Evolutionary conservation across 345 rosid genomes (phyloP).

Genomic region (Orychophragmus violaceus): DNA sequence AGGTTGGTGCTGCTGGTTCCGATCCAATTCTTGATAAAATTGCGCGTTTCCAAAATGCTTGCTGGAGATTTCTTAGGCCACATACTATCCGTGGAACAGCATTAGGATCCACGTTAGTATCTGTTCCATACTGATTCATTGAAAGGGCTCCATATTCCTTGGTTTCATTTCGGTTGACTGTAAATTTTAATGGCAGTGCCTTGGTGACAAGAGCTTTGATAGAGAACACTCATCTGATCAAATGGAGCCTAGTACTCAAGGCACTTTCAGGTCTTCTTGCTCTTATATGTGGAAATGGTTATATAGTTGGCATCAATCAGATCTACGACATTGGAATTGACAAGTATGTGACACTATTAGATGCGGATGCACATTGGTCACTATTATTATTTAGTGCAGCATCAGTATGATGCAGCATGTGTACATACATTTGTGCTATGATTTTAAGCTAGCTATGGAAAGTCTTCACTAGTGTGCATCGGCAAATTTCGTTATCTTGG

Average conservation of each 20-base stretch:
- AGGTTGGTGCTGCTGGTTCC: conserved; percentile 77
- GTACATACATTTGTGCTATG: not conserved
- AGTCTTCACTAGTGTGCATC: not conserved
- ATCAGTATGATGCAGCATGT: not conserved
- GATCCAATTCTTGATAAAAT: conserved; percentile 57
- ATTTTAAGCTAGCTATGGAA: not conserved
- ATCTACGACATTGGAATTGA: conserved; percentile 94
- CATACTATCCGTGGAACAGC: conserved; percentile 95
- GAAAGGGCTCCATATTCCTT: not conserved
- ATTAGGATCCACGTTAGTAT: conserved; percentile 66
- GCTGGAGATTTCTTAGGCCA: conserved; percentile 98
- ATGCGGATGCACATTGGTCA: not conserved
- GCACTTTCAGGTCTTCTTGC: conserved; percentile 85
- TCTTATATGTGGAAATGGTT: conserved; percentile 91
- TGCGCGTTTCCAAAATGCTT: conserved; percentile 69
- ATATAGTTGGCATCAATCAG: conserved; percentile 98
- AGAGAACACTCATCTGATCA: conserved; percentile 74
- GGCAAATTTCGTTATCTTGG: not conserved
- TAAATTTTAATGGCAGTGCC: conserved; percentile 49
- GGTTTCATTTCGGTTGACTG: conserved; percentile 2
- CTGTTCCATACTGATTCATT: not conserved
- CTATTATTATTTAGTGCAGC: not conserved
- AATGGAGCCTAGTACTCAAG: conserved; percentile 75
- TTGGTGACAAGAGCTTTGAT: conserved; percentile 83
- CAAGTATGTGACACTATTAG: conserved; percentile 50